A percentile compares a stretch with the other conserved stretches of the same genome.
Evolutionary conservation across 164 flowering plant species (phyloP).

Genomic region (Aristolochia fimbriata): DNA sequence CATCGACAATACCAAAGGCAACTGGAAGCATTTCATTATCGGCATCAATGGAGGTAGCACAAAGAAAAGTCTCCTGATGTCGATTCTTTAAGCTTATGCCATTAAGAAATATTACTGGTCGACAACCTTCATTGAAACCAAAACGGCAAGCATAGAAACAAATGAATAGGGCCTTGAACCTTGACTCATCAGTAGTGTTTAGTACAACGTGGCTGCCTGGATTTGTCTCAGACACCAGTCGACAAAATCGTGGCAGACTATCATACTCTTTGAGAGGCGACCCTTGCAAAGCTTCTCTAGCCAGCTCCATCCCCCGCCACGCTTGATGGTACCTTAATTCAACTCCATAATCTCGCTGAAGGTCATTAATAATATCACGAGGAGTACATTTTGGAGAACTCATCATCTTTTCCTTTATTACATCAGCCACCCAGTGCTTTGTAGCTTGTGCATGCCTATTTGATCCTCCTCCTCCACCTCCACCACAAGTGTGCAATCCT

Average conservation of each 20-base stretch:
- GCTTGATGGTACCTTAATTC: constrained; percentile 36
- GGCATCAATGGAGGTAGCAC: constrained; percentile 58
- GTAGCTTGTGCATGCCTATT: constrained; percentile 41
- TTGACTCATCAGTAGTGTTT: constrained; percentile 27
- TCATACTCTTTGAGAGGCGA: constrained; percentile 38
- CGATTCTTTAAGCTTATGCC: constrained; percentile 41
- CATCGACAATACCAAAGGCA: constrained; percentile 53
- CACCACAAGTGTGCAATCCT: constrained; percentile 62
- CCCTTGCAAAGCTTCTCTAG: constrained; percentile 39
- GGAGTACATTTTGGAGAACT: constrained; percentile 38
- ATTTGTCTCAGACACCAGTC: constrained; percentile 42
- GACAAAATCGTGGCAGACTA: constrained; percentile 39
- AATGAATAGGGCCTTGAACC: constrained; percentile 36
- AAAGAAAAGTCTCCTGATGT: constrained; percentile 45
- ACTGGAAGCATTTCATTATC: constrained; percentile 51
- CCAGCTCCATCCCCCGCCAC: constrained; percentile 41
- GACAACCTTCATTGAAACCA: constrained; percentile 46
- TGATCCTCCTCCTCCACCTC: constrained; percentile 38
- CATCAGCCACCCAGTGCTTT: constrained; percentile 40
- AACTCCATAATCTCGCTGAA: constrained; percentile 39
- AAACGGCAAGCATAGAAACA: constrained; percentile 31
- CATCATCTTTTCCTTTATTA: constrained; percentile 37
- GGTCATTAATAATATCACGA: constrained; percentile 35
- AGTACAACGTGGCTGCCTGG: constrained; percentile 40
- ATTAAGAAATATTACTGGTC: constrained; percentile 50